These are phyloP conservation scores for Xylariaceae sp. DNA, from an alignment of 2,329 filamentous ascomycete species.

Conservation along the genomic window DNA sequence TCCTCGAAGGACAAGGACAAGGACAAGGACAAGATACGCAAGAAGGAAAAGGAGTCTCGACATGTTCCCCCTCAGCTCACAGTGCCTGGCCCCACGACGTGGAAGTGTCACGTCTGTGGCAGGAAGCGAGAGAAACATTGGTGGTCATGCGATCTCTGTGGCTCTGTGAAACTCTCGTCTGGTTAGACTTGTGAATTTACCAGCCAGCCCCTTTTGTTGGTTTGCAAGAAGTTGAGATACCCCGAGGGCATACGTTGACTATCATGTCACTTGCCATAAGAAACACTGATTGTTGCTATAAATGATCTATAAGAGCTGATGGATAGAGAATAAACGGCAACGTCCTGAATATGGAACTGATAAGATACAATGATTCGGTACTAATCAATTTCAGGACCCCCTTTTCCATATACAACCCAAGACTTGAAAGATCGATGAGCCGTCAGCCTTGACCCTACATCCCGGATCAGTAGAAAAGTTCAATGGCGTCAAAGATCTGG, in stretches of 20 bases:
- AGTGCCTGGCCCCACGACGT: constrained; percentile 32
- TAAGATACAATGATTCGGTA: no score
- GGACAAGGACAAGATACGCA: background rate
- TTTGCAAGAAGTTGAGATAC: background rate
- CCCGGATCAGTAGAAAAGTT: constrained; percentile 27
- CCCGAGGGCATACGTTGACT: background rate
- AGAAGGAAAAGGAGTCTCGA: constrained; percentile 13
- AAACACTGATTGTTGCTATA: no score
- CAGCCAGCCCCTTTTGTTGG: no score
- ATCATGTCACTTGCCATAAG: no score
- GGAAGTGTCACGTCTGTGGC: constrained; percentile 50
- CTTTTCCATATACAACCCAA: no score
- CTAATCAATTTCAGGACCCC: no score
- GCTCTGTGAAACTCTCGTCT: constrained; percentile 42
- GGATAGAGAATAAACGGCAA: no score
- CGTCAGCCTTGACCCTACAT: background rate
- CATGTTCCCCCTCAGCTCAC: background rate
- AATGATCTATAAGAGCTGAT: no score
- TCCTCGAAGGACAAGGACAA: background rate
- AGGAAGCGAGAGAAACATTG: constrained; percentile 48
- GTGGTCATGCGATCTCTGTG: constrained; percentile 54
- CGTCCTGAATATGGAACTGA: no score
- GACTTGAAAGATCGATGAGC: no score
- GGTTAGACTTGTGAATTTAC: constrained; percentile 6
- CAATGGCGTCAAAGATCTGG: constrained; percentile 29